Conservation (phyloP, 371 early-diverging fungal species). For the Mucor saturninus region DNA sequence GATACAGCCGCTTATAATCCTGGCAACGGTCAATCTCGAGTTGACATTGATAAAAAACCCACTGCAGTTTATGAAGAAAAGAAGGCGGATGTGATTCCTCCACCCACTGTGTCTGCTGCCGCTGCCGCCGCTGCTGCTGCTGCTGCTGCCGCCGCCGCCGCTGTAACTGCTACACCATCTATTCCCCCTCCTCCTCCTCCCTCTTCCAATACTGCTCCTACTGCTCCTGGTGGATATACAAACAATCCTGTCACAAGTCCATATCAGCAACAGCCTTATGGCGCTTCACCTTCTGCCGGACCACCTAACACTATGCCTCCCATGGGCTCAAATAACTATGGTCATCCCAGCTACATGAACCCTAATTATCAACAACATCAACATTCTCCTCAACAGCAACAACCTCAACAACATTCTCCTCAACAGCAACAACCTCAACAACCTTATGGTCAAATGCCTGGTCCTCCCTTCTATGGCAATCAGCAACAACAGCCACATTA, state of each 20-base stretch:
- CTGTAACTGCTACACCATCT: background rate
- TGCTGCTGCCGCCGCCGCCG: background rate
- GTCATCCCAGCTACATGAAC: conserved; percentile 22
- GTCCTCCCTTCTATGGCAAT: conserved; percentile 6
- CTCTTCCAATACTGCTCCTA: too few species aligned
- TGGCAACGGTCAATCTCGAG: conserved; percentile 12
- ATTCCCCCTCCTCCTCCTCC: too few species aligned
- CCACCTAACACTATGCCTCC: conserved; percentile 9
- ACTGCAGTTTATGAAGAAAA: conserved; percentile 1
- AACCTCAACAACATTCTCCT: conserved; percentile 14
- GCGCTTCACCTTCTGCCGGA: background rate
- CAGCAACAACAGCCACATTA: conserved; percentile 20
- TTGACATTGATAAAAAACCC: conserved; percentile 10
- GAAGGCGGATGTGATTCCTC: conserved; percentile 10
- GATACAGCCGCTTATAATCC: conserved; percentile 5
- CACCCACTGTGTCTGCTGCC: background rate
- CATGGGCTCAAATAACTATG: conserved; percentile 10
- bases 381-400: conserved; percentile 13
- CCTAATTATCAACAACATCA: conserved; percentile 17
- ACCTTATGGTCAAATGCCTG: background rate
- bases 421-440: conserved; percentile 1
- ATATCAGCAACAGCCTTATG: conserved; percentile 22
- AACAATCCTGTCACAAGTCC: conserved; percentile 10
- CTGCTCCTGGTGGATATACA: background rate
- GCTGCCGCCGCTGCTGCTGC: conserved; percentile 3